Conservation (phyloP, 2,329 filamentous ascomycete genomes). For the Penicillium expansum region DNA sequence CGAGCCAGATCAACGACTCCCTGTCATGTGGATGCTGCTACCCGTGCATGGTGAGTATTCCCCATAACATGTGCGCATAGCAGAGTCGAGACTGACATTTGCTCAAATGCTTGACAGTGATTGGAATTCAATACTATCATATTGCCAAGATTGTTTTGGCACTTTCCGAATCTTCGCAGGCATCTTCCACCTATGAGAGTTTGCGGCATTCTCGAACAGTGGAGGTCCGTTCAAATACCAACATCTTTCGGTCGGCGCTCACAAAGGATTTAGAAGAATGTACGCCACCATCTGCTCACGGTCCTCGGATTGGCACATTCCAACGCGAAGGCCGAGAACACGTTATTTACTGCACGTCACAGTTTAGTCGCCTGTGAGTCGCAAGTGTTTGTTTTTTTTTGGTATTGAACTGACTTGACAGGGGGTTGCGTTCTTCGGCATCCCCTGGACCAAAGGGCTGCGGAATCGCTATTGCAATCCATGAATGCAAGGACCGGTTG, state of each 20-base stretch:
- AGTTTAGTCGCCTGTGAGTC: constrained; percentile 27
- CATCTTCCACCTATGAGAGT: constrained; percentile 15
- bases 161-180: constrained; percentile 15
- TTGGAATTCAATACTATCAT: constrained; percentile 38
- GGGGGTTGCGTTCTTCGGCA: constrained; percentile 30
- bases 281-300: constrained; percentile 23
- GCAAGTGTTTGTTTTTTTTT: neutral
- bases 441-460: constrained; percentile 24
- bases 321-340: constrained; percentile 27
- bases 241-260: neutral
- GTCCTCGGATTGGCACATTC: constrained; percentile 28
- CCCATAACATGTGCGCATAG: neutral
- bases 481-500: constrained; percentile 28
- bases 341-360: constrained; percentile 28
- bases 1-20: constrained; percentile 24
- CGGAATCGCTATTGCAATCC: constrained; percentile 21
- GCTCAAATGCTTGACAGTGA: constrained; percentile 20
- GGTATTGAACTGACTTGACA: constrained; percentile 1
- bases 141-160: constrained; percentile 32
- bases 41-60: constrained; percentile 28
- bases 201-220: constrained; percentile 21
- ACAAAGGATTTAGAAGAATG: constrained; percentile 16
- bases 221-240: constrained; percentile 16
- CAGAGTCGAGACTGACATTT: neutral
- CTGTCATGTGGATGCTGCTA: constrained; percentile 32